Conservation (phyloP, 2,329 filamentous ascomycete genomes). For the Dryadomyces quercivorus region DNA sequence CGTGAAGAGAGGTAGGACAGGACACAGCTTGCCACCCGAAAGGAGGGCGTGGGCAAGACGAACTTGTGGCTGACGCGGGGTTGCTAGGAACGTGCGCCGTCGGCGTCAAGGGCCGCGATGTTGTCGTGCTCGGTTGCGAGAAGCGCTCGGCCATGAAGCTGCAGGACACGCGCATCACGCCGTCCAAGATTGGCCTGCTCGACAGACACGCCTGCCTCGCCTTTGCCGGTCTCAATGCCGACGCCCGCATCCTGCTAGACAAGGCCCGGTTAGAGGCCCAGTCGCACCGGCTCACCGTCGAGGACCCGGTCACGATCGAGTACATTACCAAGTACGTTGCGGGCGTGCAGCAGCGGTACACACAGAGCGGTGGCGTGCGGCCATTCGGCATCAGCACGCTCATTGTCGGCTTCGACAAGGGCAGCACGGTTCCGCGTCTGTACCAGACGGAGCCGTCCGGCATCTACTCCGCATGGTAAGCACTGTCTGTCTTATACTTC, state of each 20-base stretch:
- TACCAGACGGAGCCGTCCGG: slow-evolving; percentile 99
- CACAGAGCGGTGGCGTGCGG: slow-evolving; percentile 92
- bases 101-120: slow-evolving; percentile 86
- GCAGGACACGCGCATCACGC: slow-evolving; percentile 97
- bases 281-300: slow-evolving; percentile 90
- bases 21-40: no score
- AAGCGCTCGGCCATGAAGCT: slow-evolving; percentile 99
- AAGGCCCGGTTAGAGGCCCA: slow-evolving; percentile 96
- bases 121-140: slow-evolving; percentile 95
- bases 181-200: slow-evolving; percentile 88
- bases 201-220: slow-evolving; percentile 95
- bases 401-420: slow-evolving; percentile 96
- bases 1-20: slow-evolving; percentile 74
- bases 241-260: slow-evolving; percentile 95
- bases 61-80: not conserved
- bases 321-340: slow-evolving; percentile 99
- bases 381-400: slow-evolving; percentile 98
- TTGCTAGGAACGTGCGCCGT: slow-evolving; percentile 83
- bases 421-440: slow-evolving; percentile 74
- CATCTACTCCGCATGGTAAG: slow-evolving; percentile 96
- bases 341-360: slow-evolving; percentile 96
- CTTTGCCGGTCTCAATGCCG: slow-evolving; percentile 93
- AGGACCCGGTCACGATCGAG: slow-evolving; percentile 94
- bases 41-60: no score
- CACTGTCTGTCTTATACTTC: not conserved